Evolutionary conservation across 768 basidiomycete genomes (phyloP), one percentile per base, ranked within the genome.

Genomic region (Mycena crocata): DNA sequence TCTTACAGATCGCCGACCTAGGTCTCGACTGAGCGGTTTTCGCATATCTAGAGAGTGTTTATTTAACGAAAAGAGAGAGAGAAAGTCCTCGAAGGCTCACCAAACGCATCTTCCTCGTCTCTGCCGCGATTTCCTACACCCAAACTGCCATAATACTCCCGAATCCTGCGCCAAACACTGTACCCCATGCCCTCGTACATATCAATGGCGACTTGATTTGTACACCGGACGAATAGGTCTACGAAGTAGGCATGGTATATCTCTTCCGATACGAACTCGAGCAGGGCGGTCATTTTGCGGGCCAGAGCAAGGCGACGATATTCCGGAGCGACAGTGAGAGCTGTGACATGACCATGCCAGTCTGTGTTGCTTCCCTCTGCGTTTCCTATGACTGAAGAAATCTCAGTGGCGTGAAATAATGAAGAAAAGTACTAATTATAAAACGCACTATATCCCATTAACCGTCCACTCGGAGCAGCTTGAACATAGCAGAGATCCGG

Each of bases 151-250:
- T 96, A 96, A 81, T 96, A 99, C 77, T 95, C 95, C 64, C 89
- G 86, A 48, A 99, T 96, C 68, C 95, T 80, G 32, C 95, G 83
- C 80, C 93, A 99, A 8, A 99, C 95, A 74, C 92, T 95, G 74
- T 99, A 99, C 5, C 94, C 96, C 76, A 98, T 83, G 32, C 90
- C 86, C 74, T 99, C 95, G 74, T 99, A 98, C 92, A 99, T 92
- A 14, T 83, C 84, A 63, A 97, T 93, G 14, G 97, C 98, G n/a
- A 95, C 84, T 1, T 78, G 71, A 71, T 97, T 98, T 57, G 89
- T 89, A 73, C 94, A 96, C 55, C 98, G 89, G 57, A 99, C 97
- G 76, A 95, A 99, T 24, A 99, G 87, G 79, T 99, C 98, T 45
- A 99, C 95, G 73, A 96, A 98, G 84, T 88, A 93, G 5, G 90